Conservation (phyloP, 345 rosid species). For the Linum usitatissimum region DNA sequence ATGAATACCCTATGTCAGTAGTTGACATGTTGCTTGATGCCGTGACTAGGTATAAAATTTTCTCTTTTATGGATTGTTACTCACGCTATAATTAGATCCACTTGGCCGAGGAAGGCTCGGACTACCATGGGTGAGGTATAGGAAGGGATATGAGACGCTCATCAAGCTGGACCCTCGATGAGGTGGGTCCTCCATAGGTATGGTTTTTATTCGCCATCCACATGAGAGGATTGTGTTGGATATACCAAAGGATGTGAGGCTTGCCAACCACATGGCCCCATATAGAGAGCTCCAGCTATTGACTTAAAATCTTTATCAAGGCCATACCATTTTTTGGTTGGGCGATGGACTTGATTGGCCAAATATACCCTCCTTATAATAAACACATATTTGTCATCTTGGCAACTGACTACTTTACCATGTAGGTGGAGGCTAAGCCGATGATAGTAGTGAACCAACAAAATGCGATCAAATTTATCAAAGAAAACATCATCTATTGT, state of each 20-base stretch:
- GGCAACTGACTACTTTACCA: slow-evolving; percentile 1
- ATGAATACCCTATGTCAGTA: no score
- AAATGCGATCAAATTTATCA: not conserved
- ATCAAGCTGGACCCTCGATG: not conserved
- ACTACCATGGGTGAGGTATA: not conserved
- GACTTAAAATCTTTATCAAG: not conserved
- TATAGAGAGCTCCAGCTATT: not conserved
- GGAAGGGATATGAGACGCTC: no score
- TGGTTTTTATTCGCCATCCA: not conserved
- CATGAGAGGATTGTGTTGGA: not conserved
- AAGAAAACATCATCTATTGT: slow-evolving; percentile 1
- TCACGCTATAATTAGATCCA: no score
- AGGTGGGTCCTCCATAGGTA: not conserved
- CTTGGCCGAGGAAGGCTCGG: not conserved
- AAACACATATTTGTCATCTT: not conserved
- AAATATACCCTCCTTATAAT: not conserved
- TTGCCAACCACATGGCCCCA: not conserved
- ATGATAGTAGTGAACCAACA: not conserved
- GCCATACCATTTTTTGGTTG: not conserved
- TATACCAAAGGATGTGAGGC: not conserved
- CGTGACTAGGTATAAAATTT: no score
- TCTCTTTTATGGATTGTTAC: not conserved
- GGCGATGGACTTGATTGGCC: not conserved
- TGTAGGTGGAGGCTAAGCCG: not conserved
- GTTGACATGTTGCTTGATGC: no score